These are phyloP conservation scores for Saccharomycopsis sp. DNA, from an alignment of 805 yeast genomes.

Conservation along the genomic window DNA sequence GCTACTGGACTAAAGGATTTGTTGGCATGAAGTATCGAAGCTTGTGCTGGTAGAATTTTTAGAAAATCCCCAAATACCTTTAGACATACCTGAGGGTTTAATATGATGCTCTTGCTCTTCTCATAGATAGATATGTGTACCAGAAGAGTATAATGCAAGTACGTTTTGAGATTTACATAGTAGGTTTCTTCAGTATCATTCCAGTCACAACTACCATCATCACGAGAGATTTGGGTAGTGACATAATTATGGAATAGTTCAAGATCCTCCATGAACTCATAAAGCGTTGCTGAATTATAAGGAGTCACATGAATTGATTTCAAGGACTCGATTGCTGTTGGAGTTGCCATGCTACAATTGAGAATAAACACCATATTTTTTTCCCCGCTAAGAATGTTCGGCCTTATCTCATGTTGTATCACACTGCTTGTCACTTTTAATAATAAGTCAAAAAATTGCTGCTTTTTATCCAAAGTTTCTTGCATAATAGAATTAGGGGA, in stretches of 20 bases:
- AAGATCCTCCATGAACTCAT: slow-evolving; percentile 9
- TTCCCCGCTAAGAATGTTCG: neutral
- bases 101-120: neutral
- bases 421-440: neutral
- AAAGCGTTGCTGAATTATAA: neutral
- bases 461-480: neutral
- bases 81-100: neutral
- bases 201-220: neutral
- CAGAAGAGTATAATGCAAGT: neutral
- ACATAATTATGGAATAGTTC: slow-evolving; percentile 6
- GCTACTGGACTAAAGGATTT: neutral
- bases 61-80: neutral
- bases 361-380: neutral
- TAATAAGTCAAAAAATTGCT: neutral
- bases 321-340: slow-evolving; percentile 8
- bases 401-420: neutral
- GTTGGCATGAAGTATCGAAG: slow-evolving; percentile 3
- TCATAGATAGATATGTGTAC: neutral
- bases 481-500: neutral
- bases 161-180: neutral
- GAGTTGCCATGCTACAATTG: neutral
- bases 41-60: slow-evolving; percentile 4
- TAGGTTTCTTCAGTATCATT: neutral
- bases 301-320: slow-evolving; percentile 7
- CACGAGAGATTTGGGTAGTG: neutral